Percentiles rank a stretch among this genome's conserved stretches.
phyloP scores from a whole-genome alignment of 257 asterid genomes.

The Marsdenia floribunda region DNA sequence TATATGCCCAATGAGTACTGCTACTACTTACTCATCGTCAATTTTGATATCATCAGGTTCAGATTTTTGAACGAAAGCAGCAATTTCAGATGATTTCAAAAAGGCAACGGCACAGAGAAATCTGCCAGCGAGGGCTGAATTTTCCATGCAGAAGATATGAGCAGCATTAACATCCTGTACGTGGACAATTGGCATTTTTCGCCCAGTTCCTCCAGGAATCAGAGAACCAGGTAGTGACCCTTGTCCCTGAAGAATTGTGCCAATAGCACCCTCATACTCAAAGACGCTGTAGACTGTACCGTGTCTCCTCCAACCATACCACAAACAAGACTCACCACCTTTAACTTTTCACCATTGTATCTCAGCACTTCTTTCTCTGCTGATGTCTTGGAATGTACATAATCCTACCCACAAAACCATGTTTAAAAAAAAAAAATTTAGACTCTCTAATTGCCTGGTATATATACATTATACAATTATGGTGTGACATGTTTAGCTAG shows the following conservation, averaged over 20 bases:
- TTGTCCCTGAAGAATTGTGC: conserved; percentile 27
- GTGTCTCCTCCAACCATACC: conserved; percentile 67
- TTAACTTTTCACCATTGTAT: conserved; percentile 35
- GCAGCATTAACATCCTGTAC: conserved; percentile 48
- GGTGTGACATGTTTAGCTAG: too few relatives aligned
- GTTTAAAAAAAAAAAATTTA: background rate
- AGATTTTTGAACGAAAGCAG: conserved; percentile 24
- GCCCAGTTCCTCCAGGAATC: conserved; percentile 44
- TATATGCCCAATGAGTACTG: background rate
- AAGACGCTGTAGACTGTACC: conserved; percentile 23
- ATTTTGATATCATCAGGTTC: conserved; percentile 15
- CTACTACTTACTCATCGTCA: conserved; percentile 12
- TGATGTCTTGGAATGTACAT: conserved; percentile 43
- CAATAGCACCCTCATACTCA: conserved; percentile 21
- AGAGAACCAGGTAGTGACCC: conserved; percentile 15
- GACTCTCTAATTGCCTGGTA: too few relatives aligned
- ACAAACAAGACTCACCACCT: conserved; percentile 47
- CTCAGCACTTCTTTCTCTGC: conserved; percentile 48
- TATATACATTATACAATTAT: too few relatives aligned
- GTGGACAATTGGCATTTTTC: conserved; percentile 51
- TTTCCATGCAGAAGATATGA: conserved; percentile 43
- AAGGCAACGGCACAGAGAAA: conserved; percentile 41
- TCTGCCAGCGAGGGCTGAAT: conserved; percentile 35
- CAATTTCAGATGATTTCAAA: conserved; percentile 45
- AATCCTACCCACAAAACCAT: conserved; percentile 27